These are phyloP conservation scores for Calonectria naviculata DNA, from an alignment of 2,329 filamentous ascomycete genomes.

Conservation along the genomic window DNA sequence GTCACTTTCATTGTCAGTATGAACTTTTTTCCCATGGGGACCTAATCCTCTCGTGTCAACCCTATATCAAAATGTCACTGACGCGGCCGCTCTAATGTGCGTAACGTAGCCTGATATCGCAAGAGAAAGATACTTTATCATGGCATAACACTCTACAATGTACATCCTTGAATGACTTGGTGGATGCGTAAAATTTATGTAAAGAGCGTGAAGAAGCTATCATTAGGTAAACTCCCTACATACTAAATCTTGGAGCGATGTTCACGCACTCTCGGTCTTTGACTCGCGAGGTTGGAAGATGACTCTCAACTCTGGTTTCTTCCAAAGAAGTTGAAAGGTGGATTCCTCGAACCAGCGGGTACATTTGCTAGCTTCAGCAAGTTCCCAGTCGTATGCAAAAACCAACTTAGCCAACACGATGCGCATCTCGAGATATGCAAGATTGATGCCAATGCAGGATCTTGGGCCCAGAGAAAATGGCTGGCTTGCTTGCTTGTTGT, in stretches of 20 bases:
- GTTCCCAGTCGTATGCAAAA: not conserved
- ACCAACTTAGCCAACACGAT: not conserved
- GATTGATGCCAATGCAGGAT: conserved; percentile 1
- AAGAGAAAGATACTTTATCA: too few relatives aligned
- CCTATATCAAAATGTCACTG: too few relatives aligned
- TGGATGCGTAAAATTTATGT: too few relatives aligned
- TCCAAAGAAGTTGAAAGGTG: not conserved
- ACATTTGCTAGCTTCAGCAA: not conserved
- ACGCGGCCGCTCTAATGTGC: too few relatives aligned
- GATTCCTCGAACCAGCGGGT: not conserved
- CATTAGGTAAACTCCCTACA: too few relatives aligned
- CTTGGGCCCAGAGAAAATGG: conserved; percentile 3
- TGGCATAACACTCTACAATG: too few relatives aligned
- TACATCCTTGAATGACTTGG: too few relatives aligned
- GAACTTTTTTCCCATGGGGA: too few relatives aligned
- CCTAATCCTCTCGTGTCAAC: too few relatives aligned
- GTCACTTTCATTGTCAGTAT: too few relatives aligned
- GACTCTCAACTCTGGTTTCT: not conserved
- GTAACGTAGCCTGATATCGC: too few relatives aligned
- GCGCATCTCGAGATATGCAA: not conserved
- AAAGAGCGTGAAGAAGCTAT: too few relatives aligned
- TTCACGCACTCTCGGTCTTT: not conserved
- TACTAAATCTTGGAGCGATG: not conserved
- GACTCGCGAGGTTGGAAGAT: not conserved
- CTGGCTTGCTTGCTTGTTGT: not conserved